Evolutionary conservation across 176 grass and related monocot genomes (phyloP), one percentile per base, ranked within the genome.

Genomic region (Phoenix roebelenii): DNA sequence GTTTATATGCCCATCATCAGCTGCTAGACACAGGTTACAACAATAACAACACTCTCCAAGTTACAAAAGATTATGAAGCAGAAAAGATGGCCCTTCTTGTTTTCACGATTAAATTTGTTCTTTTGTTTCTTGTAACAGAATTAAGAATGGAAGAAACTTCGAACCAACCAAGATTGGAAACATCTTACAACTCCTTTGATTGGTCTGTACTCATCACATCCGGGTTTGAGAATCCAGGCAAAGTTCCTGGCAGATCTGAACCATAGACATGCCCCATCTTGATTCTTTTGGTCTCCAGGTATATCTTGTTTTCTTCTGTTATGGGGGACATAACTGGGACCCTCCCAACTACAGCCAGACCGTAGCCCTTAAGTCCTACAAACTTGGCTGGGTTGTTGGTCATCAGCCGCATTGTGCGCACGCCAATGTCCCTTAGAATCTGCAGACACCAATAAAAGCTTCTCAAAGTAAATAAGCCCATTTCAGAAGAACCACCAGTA

Each of bases 301-400:
- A 91, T 22, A 25, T 97, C 69, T 88, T 68, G 78, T 98, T 98
- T 72, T 98, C 93, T 71, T 79, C 69, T 44, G 93, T 98, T 52
- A 97, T 76, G 25, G 93, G 87, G 12, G 80, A 91, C 4, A 97
- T 85, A 19, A 92, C 84, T 19, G 93, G 93, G 23, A 97, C 84
- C 55, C 84, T 77, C 24, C 87, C 84, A 50, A 97, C 87, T 7
- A 92, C 81, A 20, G 93, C 93, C 57, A 97, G 87, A 3, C 93
- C 93, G 55, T 91, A 92, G 24, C 93, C 84, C 54, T 91, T 97
- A 32, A 97, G 82, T 50, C 93, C 93, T 3, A 97, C 56, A 65
- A 97, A 91, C 65, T 97, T 97, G 50, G 92, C 87, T 3, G 84
- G 92, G 50, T 97, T 97, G 58, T 97, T 97, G 9, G 93, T 91